phyloP scores from a whole-genome alignment of 345 rosid species.

The Crucihimalaya himalaica region DNA sequence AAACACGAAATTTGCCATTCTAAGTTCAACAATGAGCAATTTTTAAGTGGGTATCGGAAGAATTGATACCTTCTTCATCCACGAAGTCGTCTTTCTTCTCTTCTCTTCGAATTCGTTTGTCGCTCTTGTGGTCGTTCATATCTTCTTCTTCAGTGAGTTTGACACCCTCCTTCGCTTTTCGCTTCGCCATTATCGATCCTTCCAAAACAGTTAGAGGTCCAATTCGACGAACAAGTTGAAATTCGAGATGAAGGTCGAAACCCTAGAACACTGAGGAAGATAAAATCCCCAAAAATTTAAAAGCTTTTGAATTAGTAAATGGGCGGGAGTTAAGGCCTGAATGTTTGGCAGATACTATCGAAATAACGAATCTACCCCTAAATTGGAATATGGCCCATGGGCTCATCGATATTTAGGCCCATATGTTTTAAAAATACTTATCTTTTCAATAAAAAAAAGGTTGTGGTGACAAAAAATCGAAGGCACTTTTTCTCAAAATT shows the following conservation, averaged over 20 bases:
- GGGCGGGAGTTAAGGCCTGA: background rate
- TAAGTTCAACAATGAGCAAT: too few relatives aligned
- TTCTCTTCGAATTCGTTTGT: constrained; percentile 18
- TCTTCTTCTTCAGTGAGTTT: constrained; percentile 33
- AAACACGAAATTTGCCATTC: too few relatives aligned
- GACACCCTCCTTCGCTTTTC: constrained; percentile 32
- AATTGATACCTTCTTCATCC: constrained; percentile 36
- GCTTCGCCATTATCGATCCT: constrained; percentile 33
- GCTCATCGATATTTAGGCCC: background rate
- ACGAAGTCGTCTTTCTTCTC: constrained; percentile 3
- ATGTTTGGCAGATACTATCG: background rate
- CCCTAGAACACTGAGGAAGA: too few relatives aligned
- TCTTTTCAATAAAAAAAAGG: background rate
- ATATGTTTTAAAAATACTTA: background rate
- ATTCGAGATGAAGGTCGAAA: too few relatives aligned
- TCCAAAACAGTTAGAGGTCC: background rate
- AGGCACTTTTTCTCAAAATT: background rate
- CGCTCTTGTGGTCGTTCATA: background rate
- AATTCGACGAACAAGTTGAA: background rate
- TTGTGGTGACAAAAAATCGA: background rate
- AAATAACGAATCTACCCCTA: background rate
- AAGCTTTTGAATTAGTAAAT: too few relatives aligned
- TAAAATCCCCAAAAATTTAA: too few relatives aligned
- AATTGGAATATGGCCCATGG: background rate
- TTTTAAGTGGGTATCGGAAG: background rate